These are phyloP conservation scores for Pythium biforme DNA, from an alignment of 352 stramenopile species.

Conservation along the genomic window DNA sequence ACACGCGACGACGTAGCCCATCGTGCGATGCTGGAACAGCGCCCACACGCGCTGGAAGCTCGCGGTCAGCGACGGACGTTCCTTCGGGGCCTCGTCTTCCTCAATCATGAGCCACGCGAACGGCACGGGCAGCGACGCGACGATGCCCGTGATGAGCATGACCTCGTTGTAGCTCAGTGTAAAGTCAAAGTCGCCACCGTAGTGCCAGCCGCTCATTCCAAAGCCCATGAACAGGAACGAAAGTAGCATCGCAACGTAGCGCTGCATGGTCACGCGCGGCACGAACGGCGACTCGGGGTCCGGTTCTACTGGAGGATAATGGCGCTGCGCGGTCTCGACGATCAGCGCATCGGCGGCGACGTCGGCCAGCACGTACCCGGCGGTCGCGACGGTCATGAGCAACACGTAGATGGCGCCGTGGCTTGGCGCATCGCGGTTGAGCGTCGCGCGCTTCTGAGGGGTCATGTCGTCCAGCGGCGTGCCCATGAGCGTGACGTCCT, in stretches of 20 bases:
- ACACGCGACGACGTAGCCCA: constrained; percentile 42
- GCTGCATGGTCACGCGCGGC: constrained; percentile 35
- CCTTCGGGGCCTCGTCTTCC: constrained; percentile 3
- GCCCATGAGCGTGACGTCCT: constrained; percentile 31
- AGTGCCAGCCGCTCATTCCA: constrained; percentile 52
- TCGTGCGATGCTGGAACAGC: constrained; percentile 35
- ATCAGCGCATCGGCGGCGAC: constrained; percentile 69
- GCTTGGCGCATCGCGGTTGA: constrained; percentile 44
- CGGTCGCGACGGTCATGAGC: constrained; percentile 64
- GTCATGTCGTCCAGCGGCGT: constrained; percentile 28
- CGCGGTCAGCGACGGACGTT: constrained; percentile 25
- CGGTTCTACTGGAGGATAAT: constrained; percentile 4
- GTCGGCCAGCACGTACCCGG: constrained; percentile 78
- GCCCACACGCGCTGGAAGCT: constrained; percentile 35
- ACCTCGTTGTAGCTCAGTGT: constrained; percentile 45
- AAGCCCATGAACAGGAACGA: constrained; percentile 60
- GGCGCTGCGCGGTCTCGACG: constrained; percentile 31
- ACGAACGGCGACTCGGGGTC: constrained; percentile 32
- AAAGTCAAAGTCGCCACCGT: constrained; percentile 36
- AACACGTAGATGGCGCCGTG: constrained; percentile 53
- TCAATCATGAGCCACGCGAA: constrained; percentile 33
- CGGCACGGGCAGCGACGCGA: constrained; percentile 33
- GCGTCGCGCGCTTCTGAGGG: constrained; percentile 25
- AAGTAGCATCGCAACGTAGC: constrained; percentile 35
- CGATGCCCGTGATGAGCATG: constrained; percentile 40